Conservation (phyloP, 805 yeast genomes). For the Debaryomyces tyrocola region DNA sequence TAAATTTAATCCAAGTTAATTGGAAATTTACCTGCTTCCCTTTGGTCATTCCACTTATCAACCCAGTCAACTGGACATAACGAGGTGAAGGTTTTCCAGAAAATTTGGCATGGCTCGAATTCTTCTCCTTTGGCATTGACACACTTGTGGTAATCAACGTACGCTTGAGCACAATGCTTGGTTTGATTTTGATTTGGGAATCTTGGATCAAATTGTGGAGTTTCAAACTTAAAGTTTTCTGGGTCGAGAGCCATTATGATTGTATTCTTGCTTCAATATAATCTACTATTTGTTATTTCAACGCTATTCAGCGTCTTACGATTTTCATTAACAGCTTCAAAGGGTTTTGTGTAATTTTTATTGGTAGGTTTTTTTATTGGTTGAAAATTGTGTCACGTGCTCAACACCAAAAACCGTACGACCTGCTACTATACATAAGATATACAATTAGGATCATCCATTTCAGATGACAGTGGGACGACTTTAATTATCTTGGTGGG, state of each 20-base stretch:
- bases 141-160: constrained; percentile 98
- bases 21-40: constrained; percentile 54
- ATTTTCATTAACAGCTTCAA: constrained; percentile 1
- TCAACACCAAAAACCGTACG: no score
- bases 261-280: neutral
- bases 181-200: constrained; percentile 98
- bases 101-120: constrained; percentile 95
- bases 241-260: constrained; percentile 36
- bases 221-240: constrained; percentile 41
- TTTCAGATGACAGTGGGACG: no score
- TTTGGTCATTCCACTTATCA: constrained; percentile 86
- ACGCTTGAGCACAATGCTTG: constrained; percentile 97
- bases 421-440: no score
- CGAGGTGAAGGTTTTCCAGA: constrained; percentile 86
- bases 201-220: constrained; percentile 75
- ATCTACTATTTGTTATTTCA: neutral
- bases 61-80: constrained; percentile 85
- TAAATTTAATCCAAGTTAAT: constrained; percentile 31
- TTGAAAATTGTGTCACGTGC: neutral
- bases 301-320: constrained; percentile 3
- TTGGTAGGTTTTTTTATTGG: neutral
- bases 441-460: no score
- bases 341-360: constrained; percentile 1
- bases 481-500: constrained; percentile 2
- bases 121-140: constrained; percentile 96